These are phyloP conservation scores for Beauveria bassiana DNA, from an alignment of 2,329 filamentous ascomycete genomes.

Conservation along the genomic window DNA sequence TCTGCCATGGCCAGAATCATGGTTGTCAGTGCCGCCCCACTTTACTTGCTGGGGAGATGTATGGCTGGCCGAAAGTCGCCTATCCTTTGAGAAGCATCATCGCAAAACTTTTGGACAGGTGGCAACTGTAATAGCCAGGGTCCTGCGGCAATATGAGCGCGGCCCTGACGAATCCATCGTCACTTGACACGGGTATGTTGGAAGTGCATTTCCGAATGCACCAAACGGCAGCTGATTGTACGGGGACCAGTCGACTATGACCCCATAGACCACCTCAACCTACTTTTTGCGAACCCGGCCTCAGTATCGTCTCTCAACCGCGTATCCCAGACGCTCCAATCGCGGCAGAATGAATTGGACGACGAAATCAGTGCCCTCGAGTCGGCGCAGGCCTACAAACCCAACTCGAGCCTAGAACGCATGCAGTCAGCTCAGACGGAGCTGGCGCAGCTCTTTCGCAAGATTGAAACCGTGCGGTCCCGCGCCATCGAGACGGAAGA, in stretches of 20 bases:
- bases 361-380: conserved; percentile 65
- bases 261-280: conserved; percentile 85
- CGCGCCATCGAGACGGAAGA: conserved; percentile 88
- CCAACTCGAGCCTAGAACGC: conserved; percentile 79
- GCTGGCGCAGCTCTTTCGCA: conserved; percentile 81
- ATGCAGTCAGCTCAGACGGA: conserved; percentile 89
- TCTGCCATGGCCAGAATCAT: too few species aligned
- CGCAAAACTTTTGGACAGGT: background rate
- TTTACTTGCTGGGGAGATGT: background rate
- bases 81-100: background rate
- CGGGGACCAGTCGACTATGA: conserved; percentile 63
- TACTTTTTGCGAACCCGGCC: conserved; percentile 84
- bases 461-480: conserved; percentile 87
- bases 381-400: conserved; percentile 73
- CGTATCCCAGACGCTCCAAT: conserved; percentile 65
- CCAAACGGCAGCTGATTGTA: background rate
- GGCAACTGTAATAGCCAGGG: background rate
- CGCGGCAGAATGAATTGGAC: conserved; percentile 76
- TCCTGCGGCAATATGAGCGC: conserved; percentile 9
- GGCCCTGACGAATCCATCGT: conserved; percentile 7
- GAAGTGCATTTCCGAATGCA: too few species aligned
- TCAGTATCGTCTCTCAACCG: conserved; percentile 68
- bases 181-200: conserved; percentile 10
- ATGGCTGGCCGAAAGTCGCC: background rate
- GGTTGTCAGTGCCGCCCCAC: background rate